Conservation (phyloP, 257 asterid genomes). For the Solanum clarkiae region DNA sequence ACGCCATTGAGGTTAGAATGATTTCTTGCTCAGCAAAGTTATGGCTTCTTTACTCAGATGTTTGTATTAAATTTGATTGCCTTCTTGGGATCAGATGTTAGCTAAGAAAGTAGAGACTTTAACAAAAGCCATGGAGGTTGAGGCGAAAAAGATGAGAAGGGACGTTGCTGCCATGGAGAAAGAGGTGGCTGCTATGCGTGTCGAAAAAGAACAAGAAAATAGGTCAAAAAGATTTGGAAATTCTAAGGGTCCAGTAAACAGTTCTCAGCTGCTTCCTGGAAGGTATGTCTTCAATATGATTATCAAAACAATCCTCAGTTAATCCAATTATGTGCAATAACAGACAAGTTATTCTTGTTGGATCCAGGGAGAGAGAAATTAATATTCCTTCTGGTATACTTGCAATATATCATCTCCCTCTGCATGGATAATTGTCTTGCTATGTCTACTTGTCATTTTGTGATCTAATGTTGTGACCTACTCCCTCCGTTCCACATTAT, state of each 20-base stretch:
- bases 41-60: background rate
- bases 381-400: background rate
- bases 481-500: background rate
- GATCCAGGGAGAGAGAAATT: background rate
- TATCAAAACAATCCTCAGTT: background rate
- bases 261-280: slow-evolving; percentile 66
- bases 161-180: slow-evolving; percentile 98
- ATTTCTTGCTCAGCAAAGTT: background rate
- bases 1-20: slow-evolving; percentile 71
- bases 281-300: slow-evolving; percentile 33
- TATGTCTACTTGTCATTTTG: background rate
- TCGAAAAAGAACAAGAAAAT: slow-evolving; percentile 74
- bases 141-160: slow-evolving; percentile 95
- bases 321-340: background rate
- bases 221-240: slow-evolving; percentile 56
- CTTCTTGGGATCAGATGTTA: slow-evolving; percentile 42
- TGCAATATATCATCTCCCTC: background rate
- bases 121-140: slow-evolving; percentile 96
- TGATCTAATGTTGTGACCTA: background rate
- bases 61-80: background rate
- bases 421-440: background rate
- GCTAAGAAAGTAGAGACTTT: slow-evolving; percentile 93
- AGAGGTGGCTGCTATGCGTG: slow-evolving; percentile 96
- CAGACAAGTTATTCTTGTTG: background rate
- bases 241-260: slow-evolving; percentile 48